Evolutionary conservation across 1,284 basidiomycete genomes (phyloP), one percentile per base, ranked within the genome.

Genomic region (Papiliotrema nemorosa): DNA sequence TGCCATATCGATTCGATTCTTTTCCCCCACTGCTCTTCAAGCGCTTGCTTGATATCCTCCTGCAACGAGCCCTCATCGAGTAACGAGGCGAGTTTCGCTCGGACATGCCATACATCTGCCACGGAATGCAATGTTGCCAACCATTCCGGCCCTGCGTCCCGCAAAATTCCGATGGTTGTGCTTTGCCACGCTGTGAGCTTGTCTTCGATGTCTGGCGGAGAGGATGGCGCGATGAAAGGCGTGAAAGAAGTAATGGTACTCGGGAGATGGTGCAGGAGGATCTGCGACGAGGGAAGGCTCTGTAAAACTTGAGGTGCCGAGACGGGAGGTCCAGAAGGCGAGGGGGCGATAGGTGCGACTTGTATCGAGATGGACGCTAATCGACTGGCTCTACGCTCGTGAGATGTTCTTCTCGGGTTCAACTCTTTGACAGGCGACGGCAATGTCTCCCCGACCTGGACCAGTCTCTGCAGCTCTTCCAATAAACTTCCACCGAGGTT

Each of bases 211-310:
- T 82, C 80, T 0, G 81, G 81, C 0, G 83, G 78, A 14, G 83
- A 80, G 9, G 84, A 79, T 52, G 86, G 86, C 0, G 85, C 31
- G 36, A 67, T 70, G 59, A 72, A 74, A 0, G 75, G 74, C 20
- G 73, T 73, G 57, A 74, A 76, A 9, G 54, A 59, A 16, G 66
- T 69, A 42, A 76, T 66, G 3, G 57, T 47, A 0, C 57, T 27
- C 0, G 75, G 75, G 0, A 76, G 59, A 58, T 76, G 70, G 3
- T 68, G 65, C 1, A 76, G 57, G 0, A 75, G 63, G 35, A 76
- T 75, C 46, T 74, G 72, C 1, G 73, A 67, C 0, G 74, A 70
- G 1, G 75, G 75, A 5, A 76, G 62, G 2, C 56, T 49, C 43
- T 67, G 67, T 2, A 76, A 43, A n/a, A 76, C 62, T 21, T 60